A percentile compares a stretch with the other conserved stretches of the same genome.
Evolutionary conservation across 1,284 basidiomycete genomes (phyloP).

Genomic region (Ustilago loliicola): DNA sequence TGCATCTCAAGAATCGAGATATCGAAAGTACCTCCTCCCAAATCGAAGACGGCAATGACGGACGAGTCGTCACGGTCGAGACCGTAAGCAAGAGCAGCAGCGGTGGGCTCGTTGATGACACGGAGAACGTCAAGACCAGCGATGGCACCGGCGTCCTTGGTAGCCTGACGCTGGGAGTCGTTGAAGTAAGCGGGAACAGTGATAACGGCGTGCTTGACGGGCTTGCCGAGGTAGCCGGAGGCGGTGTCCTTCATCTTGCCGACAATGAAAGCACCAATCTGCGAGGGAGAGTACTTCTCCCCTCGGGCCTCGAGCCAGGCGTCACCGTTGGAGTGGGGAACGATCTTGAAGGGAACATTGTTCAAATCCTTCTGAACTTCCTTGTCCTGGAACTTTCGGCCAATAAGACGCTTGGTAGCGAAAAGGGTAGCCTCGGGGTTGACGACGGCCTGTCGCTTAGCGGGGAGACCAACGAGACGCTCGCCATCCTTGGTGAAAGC

Average conservation of each 20-base stretch:
- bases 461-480: conserved; percentile 89
- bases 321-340: conserved; percentile 76
- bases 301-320: conserved; percentile 81
- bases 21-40: conserved; percentile 96
- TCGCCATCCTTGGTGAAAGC: conserved; percentile 89
- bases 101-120: conserved; percentile 99
- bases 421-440: conserved; percentile 77
- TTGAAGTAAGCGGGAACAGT: conserved; percentile 99
- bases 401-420: conserved; percentile 96
- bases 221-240: conserved; percentile 90
- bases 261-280: conserved; percentile 84
- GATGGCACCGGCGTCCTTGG: conserved; percentile 96
- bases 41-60: conserved; percentile 92
- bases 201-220: conserved; percentile 89
- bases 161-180: conserved; percentile 97
- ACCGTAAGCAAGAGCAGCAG: conserved; percentile 94
- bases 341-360: conserved; percentile 80
- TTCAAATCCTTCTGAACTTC: conserved; percentile 92
- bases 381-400: conserved; percentile 90
- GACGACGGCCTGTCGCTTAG: conserved; percentile 96
- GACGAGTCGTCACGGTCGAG: conserved; percentile 62
- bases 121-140: conserved; percentile 96
- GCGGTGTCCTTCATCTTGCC: conserved; percentile 97
- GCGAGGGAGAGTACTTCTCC: conserved; percentile 76
- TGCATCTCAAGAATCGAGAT: conserved; percentile 99